Evolutionary conservation across 2,329 filamentous ascomycete genomes (phyloP), one percentile per base, ranked within the genome.

Genomic region (Colletotrichum plurivorum): DNA sequence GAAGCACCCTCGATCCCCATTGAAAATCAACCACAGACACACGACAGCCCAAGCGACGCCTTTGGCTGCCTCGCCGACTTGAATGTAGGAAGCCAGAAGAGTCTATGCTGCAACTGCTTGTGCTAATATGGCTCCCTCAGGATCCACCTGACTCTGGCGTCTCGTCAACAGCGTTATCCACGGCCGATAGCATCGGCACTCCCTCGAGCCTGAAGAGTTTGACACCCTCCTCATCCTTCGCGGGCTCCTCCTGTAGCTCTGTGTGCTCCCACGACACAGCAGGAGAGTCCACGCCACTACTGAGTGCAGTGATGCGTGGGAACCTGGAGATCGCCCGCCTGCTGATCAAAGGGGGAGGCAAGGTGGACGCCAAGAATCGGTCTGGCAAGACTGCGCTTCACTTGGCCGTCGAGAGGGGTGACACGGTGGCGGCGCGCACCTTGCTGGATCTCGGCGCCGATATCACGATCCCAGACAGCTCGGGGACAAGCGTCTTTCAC

Each of bases 301-400:
- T 63, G 3, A 63, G 49, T 16, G 60, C 60, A 9, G 60, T 63
- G n/a, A 55, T 48, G 51, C 60, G 51, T 16, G 51, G 60, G 2
- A 63, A 63, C 5, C 12, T 63, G 9, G 60, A 63, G 18, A 63
- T 63, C 27, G 60, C 60, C 1, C 25, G 60, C 4, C 22, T 63
- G 1, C 60, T 63, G 1, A 55, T 63, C 49, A 63, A 63, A 18
- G 43, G 51, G 3, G 60, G 60, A 22, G 60, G 60, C 6, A 63
- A 55, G 2, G 51, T 63, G 8, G 60, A 63, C 9, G 25, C 36
- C 2, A 63, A 55, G 41, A 63, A 48, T 10, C 22, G 25, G 18
- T 45, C 60, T 12, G 60, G 51, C n/a, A 63, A 63, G 41, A 55
- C 60, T 10, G 60, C 60, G 2, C 60, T 63, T 10, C 60, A 63